Evolutionary conservation across 169 alveolate genomes (phyloP), one percentile per base, ranked within the genome.

Genomic region (Condylostoma magnum): DNA sequence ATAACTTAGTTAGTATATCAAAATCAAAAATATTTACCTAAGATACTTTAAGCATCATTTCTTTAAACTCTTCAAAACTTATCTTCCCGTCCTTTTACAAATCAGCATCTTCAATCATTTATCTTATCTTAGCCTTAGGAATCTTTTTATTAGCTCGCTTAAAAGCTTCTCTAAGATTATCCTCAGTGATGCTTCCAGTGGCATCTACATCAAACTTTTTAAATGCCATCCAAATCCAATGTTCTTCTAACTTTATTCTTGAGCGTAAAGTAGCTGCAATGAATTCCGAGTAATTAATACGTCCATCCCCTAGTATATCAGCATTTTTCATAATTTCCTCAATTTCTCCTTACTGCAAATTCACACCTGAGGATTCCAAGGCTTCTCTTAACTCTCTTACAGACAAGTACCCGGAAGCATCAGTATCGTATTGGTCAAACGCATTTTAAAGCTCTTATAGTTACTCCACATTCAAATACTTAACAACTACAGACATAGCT

Each of bases 241-340:
- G 83, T 63, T 80, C 85, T 22, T 72, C 80, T 33, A 77, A 44
- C 41, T 53, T 66, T 43, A 51, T 56, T 22, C 77, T 80, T 4
- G 76, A 63, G 15, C 72, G 51, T 8, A 85, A 55, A 41, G 89
- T 81, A 1, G 92, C 92, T n/a, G 87, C 85, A 20, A 85, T 27
- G 69, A 85, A 85, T 60, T 85, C 92, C 8, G 85, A 47, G 70
- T 85, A 85, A 65, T 85, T 80, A 2, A 85, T 76, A 74, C 58
- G 77, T 30, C 82, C 82, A 31, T 67, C 69, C 41, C 80, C 77
- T 20, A 30, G 44, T 56, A 41, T 69, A 43, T 79, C 88, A 20
- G 68, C 55, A 55, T 86, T 86, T 10, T 60, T 56, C 15, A 81
- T 71, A 15, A 81, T 76, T 1, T 48, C 30, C 41, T 75, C 67